Conservation (phyloP, 2,329 filamentous ascomycete species). For the Cercospora zeae-maydis region DNA sequence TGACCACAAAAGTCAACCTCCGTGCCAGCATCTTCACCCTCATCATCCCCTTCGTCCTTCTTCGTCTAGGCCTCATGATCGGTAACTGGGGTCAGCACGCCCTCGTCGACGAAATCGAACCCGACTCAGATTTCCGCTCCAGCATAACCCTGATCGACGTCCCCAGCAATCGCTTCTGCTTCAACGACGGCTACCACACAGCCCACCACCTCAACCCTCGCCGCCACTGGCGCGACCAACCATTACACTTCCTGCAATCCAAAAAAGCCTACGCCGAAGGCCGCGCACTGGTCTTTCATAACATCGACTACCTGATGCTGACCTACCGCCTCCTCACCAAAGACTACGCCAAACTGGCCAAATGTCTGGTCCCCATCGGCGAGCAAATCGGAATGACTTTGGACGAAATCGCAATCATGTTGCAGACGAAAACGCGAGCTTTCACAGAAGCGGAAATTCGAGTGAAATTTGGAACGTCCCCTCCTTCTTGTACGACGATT, state of each 20-base stretch:
- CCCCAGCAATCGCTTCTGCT: slow-evolving; percentile 74
- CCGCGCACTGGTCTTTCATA: slow-evolving; percentile 70
- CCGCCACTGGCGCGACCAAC: slow-evolving; percentile 79
- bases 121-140: slow-evolving; percentile 72
- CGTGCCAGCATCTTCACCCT: slow-evolving; percentile 62
- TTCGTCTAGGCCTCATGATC: slow-evolving; percentile 71
- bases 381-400: slow-evolving; percentile 64
- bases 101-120: slow-evolving; percentile 70
- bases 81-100: slow-evolving; percentile 85
- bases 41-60: slow-evolving; percentile 61
- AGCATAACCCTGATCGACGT: slow-evolving; percentile 79
- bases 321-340: slow-evolving; percentile 65
- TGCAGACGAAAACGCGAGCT: slow-evolving; percentile 60
- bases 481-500: neutral
- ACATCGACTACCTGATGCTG: slow-evolving; percentile 77
- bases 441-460: slow-evolving; percentile 65
- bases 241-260: slow-evolving; percentile 65
- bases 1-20: slow-evolving; percentile 50
- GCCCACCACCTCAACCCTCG: slow-evolving; percentile 75
- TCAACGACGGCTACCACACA: slow-evolving; percentile 79
- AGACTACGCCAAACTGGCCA: slow-evolving; percentile 67
- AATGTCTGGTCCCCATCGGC: slow-evolving; percentile 70
- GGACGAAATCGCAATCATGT: slow-evolving; percentile 60
- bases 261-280: slow-evolving; percentile 65
- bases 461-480: slow-evolving; percentile 48